Evolutionary conservation across 495 filamentous ascomycete species (phyloP).

Genomic region (Aspergillus coremiiformis): DNA sequence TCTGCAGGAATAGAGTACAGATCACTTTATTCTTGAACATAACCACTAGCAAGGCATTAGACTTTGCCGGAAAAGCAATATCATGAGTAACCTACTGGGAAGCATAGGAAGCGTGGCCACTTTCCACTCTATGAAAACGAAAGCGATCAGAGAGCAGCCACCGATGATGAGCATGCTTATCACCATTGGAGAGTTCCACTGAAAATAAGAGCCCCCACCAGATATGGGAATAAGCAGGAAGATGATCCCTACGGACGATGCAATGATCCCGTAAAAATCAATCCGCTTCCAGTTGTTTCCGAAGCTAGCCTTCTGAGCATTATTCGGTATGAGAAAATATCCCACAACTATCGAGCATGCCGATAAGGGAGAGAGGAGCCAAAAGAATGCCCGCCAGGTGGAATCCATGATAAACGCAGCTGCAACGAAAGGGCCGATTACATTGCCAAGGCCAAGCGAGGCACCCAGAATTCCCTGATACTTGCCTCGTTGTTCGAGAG

Average conservation of each 20-base stretch:
- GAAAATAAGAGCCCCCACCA: constrained; percentile 53
- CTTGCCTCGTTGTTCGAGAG: constrained; percentile 38
- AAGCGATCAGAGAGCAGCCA: constrained; percentile 36
- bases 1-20: constrained; percentile 48
- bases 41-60: constrained; percentile 28
- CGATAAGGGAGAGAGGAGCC: constrained; percentile 36
- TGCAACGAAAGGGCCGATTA: constrained; percentile 40
- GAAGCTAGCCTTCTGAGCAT: constrained; percentile 26
- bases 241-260: constrained; percentile 46
- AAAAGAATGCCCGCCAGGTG: constrained; percentile 47
- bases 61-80: background rate
- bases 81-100: constrained; percentile 35
- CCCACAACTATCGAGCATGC: constrained; percentile 34
- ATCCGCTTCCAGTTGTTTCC: constrained; percentile 44
- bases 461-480: constrained; percentile 41
- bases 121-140: constrained; percentile 52
- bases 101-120: constrained; percentile 53
- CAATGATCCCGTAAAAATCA: constrained; percentile 47
- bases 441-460: constrained; percentile 36
- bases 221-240: constrained; percentile 56
- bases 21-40: constrained; percentile 51
- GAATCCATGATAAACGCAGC: constrained; percentile 37
- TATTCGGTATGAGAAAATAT: constrained; percentile 39
- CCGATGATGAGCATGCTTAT: constrained; percentile 56
- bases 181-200: constrained; percentile 53